Base-by-base conservation (phyloP, 495 filamentous ascomycete species). In the Cercophora samala region DNA sequence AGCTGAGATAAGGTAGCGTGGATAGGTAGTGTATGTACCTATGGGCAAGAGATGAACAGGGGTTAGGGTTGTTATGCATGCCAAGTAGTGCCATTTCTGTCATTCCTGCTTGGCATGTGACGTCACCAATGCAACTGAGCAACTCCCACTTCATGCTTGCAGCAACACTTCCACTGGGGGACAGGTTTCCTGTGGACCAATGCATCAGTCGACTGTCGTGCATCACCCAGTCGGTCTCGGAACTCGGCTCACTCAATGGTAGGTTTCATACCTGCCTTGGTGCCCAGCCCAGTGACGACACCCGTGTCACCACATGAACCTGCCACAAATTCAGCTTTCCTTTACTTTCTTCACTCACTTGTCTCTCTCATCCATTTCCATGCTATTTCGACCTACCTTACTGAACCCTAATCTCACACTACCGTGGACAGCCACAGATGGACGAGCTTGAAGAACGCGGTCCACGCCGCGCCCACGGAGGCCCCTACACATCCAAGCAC, bases 401-500 rank as follows among this genome's bases (percentile, higher is more conserved):
- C 37, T 46, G 5, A 46, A 17, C 37, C 2, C 37, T 17, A 46
- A 3, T 11, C 6, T 17, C 37, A 1, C 13, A 11, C 37, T 17
- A 46, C 37, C 37, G 37, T 46, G 6, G 37, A 46, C 37, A 46
- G 11, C 37, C 2, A 56, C 24, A 68, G 56, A 69, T 68, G 65
- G 67, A 81, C 2, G 83, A 85, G 65, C 78, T 84, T 54, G 82
- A 85, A 19, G 79, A 80, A 5, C 76, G 84, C 32, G 79, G 77
- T n/a, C 68, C 74, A 13, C 73, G 72, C 21, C 79, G 79, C 56
- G 81, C 79, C 22, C 80, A 86, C 64, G 77, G 77, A 29, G 77
- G 80, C 8, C 83, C 86, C 11, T 87, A 88, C 72, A 84, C 77
- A 13, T 74, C 79, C 4, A 80, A 81, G 62, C 85, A 90, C 68